A percentile compares a stretch with the other conserved stretches of the same genome.
Evolutionary conservation across 768 basidiomycete genomes (phyloP).

Genomic region (Tylopilus sp.): DNA sequence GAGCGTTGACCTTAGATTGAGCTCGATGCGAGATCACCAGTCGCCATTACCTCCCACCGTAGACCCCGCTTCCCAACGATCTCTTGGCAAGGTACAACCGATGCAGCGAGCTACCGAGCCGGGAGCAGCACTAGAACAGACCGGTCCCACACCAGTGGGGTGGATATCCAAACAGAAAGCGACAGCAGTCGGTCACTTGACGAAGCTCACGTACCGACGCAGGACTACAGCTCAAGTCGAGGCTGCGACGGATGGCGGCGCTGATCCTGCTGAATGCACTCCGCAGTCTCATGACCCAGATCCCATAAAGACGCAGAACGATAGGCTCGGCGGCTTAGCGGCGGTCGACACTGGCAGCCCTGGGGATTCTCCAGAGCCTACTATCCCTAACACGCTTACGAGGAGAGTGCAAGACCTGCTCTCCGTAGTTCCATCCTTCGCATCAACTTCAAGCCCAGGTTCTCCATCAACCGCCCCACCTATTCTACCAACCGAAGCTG

Average conservation of each 20-base stretch:
- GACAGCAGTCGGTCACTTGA: constrained; percentile 13
- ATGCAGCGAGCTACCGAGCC: constrained; percentile 12
- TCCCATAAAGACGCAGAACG: constrained; percentile 6
- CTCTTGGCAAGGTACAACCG: constrained; percentile 19
- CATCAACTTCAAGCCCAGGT: constrained; percentile 15
- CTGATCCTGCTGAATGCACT: constrained; percentile 5
- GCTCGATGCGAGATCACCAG: constrained; percentile 6
- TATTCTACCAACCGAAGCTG: constrained; percentile 4
- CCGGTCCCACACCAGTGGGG: not conserved
- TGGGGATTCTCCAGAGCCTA: constrained; percentile 35
- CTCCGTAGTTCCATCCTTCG: constrained; percentile 37
- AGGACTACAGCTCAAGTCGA: constrained; percentile 1
- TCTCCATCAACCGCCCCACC: constrained; percentile 17
- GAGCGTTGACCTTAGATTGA: too few relatives aligned
- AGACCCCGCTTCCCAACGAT: constrained; percentile 12
- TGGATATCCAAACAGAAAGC: constrained; percentile 17
- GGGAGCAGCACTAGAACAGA: constrained; percentile 1
- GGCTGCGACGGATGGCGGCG: not conserved
- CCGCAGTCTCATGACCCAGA: not conserved
- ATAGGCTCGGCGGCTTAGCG: constrained; percentile 2
- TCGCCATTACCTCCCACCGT: not conserved
- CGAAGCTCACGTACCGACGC: constrained; percentile 15
- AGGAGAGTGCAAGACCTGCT: constrained; percentile 52
- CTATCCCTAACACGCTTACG: constrained; percentile 37
- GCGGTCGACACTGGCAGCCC: constrained; percentile 7